Percentiles rank a stretch among this genome's conserved stretches.
Conservation (phyloP, 805 yeast species). For the Teunomyces kruisii region DNA sequence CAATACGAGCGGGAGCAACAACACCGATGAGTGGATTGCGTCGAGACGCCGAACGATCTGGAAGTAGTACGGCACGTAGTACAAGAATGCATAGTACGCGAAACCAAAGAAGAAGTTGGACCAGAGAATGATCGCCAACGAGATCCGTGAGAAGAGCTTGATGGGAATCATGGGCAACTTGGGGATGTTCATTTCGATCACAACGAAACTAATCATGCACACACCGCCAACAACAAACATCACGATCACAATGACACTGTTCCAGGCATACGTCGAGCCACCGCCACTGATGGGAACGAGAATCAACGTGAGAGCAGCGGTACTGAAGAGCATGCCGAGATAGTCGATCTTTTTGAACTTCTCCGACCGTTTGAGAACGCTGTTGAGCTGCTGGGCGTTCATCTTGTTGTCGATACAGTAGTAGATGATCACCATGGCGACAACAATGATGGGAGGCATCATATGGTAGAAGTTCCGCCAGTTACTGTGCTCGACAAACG, state of each 20-base stretch:
- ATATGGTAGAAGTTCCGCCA: constrained; percentile 22
- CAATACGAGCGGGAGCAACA: constrained; percentile 26
- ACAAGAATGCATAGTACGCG: constrained; percentile 24
- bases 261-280: constrained; percentile 15
- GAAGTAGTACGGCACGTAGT: constrained; percentile 24
- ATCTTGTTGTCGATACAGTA: constrained; percentile 13
- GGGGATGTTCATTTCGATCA: constrained; percentile 29
- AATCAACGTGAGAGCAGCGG: constrained; percentile 11
- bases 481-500: constrained; percentile 14
- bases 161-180: constrained; percentile 35
- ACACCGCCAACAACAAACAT: constrained; percentile 18
- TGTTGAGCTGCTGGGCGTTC: constrained; percentile 15
- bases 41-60: constrained; percentile 22
- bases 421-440: constrained; percentile 14
- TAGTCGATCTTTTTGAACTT: constrained; percentile 28
- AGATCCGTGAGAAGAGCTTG: constrained; percentile 18
- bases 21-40: constrained; percentile 19
- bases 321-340: constrained; percentile 12
- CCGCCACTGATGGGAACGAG: constrained; percentile 17
- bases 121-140: constrained; percentile 19
- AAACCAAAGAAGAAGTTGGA: constrained; percentile 29
- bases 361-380: constrained; percentile 29
- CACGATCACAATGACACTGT: constrained; percentile 13
- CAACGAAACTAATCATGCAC: constrained; percentile 18
- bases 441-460: constrained; percentile 19